A percentile compares a stretch with the other conserved stretches of the same genome.
These are phyloP conservation scores for Trichophyton schoenleinii DNA, from an alignment of 2,329 filamentous ascomycete genomes.

Conservation along the genomic window DNA sequence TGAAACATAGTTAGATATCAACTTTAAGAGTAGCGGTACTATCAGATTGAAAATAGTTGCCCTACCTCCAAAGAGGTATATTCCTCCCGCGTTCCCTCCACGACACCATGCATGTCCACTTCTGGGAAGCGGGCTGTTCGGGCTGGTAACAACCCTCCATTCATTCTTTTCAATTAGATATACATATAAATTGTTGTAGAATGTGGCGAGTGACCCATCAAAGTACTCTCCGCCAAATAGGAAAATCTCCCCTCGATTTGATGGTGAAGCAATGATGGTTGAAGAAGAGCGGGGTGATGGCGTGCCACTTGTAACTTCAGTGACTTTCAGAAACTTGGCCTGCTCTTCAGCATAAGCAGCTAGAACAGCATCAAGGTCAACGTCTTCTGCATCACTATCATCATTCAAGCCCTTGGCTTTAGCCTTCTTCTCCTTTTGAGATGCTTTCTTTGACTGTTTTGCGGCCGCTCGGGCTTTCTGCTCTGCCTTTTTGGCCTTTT, in stretches of 20 bases:
- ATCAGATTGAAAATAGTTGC: not conserved
- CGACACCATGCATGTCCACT: constrained; percentile 92
- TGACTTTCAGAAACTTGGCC: constrained; percentile 87
- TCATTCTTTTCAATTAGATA: constrained; percentile 72
- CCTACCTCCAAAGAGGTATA: constrained; percentile 76
- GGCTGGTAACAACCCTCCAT: constrained; percentile 81
- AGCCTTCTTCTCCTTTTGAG: constrained; percentile 63
- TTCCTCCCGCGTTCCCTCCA: constrained; percentile 67
- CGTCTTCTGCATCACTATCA: constrained; percentile 81
- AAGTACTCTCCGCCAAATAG: constrained; percentile 93
- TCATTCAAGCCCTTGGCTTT: constrained; percentile 55
- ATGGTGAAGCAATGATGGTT: constrained; percentile 71
- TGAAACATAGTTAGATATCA: not conserved
- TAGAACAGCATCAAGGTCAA: constrained; percentile 84
- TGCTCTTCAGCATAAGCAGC: constrained; percentile 88
- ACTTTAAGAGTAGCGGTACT: not conserved
- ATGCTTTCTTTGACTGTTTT: constrained; percentile 80
- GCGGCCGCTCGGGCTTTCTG: constrained; percentile 45
- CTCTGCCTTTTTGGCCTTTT: constrained; percentile 44
- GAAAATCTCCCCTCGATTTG: constrained; percentile 75
- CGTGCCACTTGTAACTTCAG: constrained; percentile 60
- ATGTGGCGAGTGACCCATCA: constrained; percentile 71
- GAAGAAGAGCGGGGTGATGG: constrained; percentile 69
- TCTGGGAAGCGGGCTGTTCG: constrained; percentile 79
- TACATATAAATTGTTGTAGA: constrained; percentile 55